Conservation (phyloP, 805 yeast species). For the Starmera pachycereana region DNA sequence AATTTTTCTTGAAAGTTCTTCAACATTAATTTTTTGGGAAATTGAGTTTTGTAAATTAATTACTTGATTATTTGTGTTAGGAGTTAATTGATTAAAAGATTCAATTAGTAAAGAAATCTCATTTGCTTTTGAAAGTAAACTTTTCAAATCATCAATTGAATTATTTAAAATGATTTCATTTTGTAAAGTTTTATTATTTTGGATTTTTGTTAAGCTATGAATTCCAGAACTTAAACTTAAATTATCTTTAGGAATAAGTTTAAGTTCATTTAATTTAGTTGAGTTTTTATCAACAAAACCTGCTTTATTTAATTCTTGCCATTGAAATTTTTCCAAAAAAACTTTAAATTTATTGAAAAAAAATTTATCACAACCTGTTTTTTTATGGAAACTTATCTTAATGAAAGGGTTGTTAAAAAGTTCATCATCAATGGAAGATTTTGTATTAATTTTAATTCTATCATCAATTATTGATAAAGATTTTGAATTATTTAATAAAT, state of each 20-base stretch:
- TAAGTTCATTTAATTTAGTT: constrained; percentile 1
- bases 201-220: constrained; percentile 52
- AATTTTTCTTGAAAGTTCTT: constrained; percentile 70
- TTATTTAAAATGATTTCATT: constrained; percentile 52
- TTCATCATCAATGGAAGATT: constrained; percentile 19
- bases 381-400: constrained; percentile 66
- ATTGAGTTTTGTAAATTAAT: constrained; percentile 14
- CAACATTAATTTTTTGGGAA: constrained; percentile 34
- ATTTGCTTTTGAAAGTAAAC: constrained; percentile 66
- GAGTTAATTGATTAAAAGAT: constrained; percentile 23
- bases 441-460: constrained; percentile 21
- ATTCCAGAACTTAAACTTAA: constrained; percentile 49
- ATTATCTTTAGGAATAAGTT: constrained; percentile 18
- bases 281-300: constrained; percentile 21
- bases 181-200: constrained; percentile 42
- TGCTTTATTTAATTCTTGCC: constrained; percentile 31
- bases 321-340: constrained; percentile 37
- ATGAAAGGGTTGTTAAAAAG: constrained; percentile 24
- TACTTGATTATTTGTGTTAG: constrained; percentile 9
- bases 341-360: constrained; percentile 38
- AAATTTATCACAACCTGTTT: constrained; percentile 39
- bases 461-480: constrained; percentile 20
- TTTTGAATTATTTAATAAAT: constrained; percentile 25
- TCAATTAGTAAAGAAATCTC: constrained; percentile 51
- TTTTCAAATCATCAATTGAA: constrained; percentile 69